Base-by-base conservation (phyloP, 495 filamentous ascomycete genomes). In the Penicillium daleae region DNA sequence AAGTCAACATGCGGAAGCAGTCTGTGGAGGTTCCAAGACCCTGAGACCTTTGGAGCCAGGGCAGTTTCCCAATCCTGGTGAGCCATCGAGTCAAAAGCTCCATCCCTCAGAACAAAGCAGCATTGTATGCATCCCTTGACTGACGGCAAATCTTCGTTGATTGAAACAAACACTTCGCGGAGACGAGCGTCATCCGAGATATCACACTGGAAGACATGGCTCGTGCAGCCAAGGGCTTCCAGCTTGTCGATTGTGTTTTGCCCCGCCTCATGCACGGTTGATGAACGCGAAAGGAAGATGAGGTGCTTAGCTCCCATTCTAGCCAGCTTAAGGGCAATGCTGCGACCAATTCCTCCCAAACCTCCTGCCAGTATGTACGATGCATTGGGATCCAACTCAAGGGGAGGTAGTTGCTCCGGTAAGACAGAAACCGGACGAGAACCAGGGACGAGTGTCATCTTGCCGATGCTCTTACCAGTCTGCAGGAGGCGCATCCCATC, bases 1-100 rank as follows among this genome's bases (percentile, higher is more conserved):
- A 85, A 85, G 61, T 83, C 81, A 8, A 55, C 52, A 33, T 55
- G 19, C 24, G 52, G 52, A 9, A 35, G 52, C 12, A 35, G 31
- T 8, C 79, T 21, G 40, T 57, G 39, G 12, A 32, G 35, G 13
- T 39, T 39, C 35, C 35, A 39, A 39, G 56, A 21, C 22, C 21
- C 49, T 24, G 56, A 51, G 29, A 48, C 67, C 67, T 33, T 60
- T 10, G 29, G 17, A 37, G 27, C 31, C 31, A 35, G 21, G n/a
- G 29, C n/a, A 6, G 19, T 37, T 37, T 32, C 52, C 52, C 52
- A 55, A 6, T 35, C 31, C 29, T 55, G 26, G 31, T 37, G 31
- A 21, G 29, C n/a, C 31, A 55, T 37, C 9, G 6, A 33, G 17
- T 55, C 31, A 10, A 37, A 55, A 2, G 19, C 13, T 24, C 31